Conservation (phyloP, 768 basidiomycete species). For the Tricholoma sp. region DNA sequence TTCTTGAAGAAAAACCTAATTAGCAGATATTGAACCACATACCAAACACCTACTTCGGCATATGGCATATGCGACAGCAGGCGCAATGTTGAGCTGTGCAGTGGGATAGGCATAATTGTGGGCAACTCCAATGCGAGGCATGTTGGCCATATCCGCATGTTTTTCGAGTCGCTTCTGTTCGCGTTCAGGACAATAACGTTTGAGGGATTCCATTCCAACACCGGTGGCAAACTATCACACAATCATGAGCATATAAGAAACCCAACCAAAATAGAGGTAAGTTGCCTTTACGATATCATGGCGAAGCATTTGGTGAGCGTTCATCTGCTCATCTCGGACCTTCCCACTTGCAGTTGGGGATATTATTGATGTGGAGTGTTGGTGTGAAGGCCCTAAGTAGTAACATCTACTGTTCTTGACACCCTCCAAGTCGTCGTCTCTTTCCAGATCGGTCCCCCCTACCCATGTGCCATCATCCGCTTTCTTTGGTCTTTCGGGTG, state of each 20-base stretch:
- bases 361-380: neutral
- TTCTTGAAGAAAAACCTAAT: neutral
- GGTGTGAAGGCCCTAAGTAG: neutral
- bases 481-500: neutral
- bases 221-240: neutral
- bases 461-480: neutral
- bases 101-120: neutral
- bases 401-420: neutral
- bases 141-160: neutral
- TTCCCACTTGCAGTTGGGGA: constrained; percentile 2
- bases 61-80: neutral
- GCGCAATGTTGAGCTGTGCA: neutral
- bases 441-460: neutral
- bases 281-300: no score
- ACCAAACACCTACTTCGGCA: no score
- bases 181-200: neutral
- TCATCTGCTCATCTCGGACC: neutral
- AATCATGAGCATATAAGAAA: no score
- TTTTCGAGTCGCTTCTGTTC: neutral
- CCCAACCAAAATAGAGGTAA: neutral
- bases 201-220: neutral
- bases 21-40: neutral
- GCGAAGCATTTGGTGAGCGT: neutral
- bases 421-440: neutral
- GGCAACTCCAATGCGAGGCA: neutral